Evolutionary conservation across 805 yeast species (phyloP).

Genomic region (Ogataea glucozyma): DNA sequence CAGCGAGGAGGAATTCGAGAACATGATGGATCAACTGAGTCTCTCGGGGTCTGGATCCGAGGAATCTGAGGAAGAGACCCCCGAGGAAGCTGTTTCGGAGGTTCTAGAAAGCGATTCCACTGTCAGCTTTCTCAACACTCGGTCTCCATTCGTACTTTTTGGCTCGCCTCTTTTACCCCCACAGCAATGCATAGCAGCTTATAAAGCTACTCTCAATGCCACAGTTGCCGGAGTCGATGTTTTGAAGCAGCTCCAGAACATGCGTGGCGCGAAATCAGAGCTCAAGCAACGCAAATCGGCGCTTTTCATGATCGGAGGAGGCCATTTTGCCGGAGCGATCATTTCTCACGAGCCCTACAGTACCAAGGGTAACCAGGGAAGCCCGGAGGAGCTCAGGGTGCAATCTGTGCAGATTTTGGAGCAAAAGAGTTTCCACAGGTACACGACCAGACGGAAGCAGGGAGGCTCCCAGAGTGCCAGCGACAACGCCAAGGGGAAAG

Average conservation of each 20-base stretch:
- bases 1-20: conserved; percentile 59
- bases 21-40: conserved; percentile 50
- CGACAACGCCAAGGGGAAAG: conserved; percentile 92
- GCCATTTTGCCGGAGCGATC: conserved; percentile 96
- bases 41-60: conserved; percentile 60
- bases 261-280: conserved; percentile 20
- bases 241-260: conserved; percentile 40
- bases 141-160: conserved; percentile 68
- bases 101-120: conserved; percentile 33
- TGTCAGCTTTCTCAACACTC: conserved; percentile 60
- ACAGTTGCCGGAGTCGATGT: conserved; percentile 48
- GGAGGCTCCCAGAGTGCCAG: conserved; percentile 96
- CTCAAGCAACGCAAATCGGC: conserved; percentile 55
- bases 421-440: conserved; percentile 89
- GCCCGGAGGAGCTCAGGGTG: conserved; percentile 50
- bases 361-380: conserved; percentile 56
- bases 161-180: conserved; percentile 47
- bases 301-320: conserved; percentile 92
- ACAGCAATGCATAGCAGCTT: conserved; percentile 60
- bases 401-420: conserved; percentile 66
- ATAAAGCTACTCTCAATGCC: conserved; percentile 59
- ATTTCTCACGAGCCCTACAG: conserved; percentile 66
- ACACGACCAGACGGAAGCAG: conserved; percentile 94
- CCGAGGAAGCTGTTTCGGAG: neutral
- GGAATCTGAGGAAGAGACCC: conserved; percentile 24